Base-by-base conservation (phyloP, 2,329 filamentous ascomycete genomes). In the Cyclaneusma minus region DNA sequence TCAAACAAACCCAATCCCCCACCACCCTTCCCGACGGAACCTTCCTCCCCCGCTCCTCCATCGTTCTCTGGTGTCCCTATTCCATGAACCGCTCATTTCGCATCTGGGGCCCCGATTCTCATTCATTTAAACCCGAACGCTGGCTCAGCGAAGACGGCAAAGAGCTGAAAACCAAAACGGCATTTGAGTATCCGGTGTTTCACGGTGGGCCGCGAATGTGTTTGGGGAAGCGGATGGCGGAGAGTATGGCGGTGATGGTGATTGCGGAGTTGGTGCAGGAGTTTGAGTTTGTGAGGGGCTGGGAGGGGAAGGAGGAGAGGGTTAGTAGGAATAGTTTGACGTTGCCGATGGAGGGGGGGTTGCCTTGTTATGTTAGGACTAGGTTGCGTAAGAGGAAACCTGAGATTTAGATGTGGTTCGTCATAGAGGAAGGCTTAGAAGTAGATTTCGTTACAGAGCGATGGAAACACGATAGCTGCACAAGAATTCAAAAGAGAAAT, bases 1-100 rank as follows among this genome's bases (percentile, higher is more conserved):
- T 77, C 36, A 71, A 70, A 42, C 67, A 77, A 45, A 60, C 59
- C 32, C 56, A 60, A 13, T 43, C 52, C 27, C 44, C 55, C 11
- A 60, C 60, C 3, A 62, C 58, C 0, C 54, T 77, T 3, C 69
- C 69, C 0, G 69, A 75, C 37, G 68, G 67, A 4, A 74, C 69
- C 0, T 60, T 55, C 24, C 53, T 77, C 4, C 67, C 68, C 1
- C 42, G 48, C 15, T 44, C 51, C 8, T 55, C 68, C 0, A 55
- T 77, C 13, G 50, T 76, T 3, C 50, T 75, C 3, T 77, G 69
- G 69, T 72, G 64, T 34, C 53, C 66, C 3, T 76, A 68, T 65
- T 64, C 71, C 1, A 66, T 75, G 57, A 68, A 70, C 34, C 55
- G 69, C 7, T 72, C 69, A 1, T 45, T 36, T 7, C 36, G 48